Base-by-base conservation (phyloP, 768 basidiomycete species). In the Trichaptum fuscoviolaceum region DNA sequence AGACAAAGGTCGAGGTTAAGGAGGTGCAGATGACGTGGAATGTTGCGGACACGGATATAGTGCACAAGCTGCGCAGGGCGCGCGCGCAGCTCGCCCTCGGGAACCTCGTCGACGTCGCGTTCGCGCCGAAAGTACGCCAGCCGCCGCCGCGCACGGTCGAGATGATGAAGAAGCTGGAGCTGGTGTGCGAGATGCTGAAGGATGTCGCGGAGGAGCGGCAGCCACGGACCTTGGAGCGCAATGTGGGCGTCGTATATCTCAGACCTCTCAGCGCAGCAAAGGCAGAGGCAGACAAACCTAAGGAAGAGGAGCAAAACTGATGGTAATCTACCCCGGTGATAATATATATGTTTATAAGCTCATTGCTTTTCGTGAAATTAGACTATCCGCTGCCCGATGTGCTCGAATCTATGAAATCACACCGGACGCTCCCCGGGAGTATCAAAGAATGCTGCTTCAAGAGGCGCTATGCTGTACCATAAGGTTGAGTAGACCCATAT, bases 11-110 rank as follows among this genome's bases (percentile, higher is more conserved):
- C 67, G 77, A 76, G 68, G 72, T 77, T 64, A 93, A 92, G 78
- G 88, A 91, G 77, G 78, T 92, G 5, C 88, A 90, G 75, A 72
- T 94, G 60, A 85, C 87, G 15, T 94, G 91, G 90, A 80, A 79
- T 1, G 83, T 87, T 15, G 84, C 78, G 7, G 69, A 73, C 34
- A 84, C 81, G 7, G 93, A 95, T 71, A 71, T 88, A 23, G 79
- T 79, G 42, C 88, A 89, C 75, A 93, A 92, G 74, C 67, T 93
- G 35, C 79, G 77, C 64, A 88, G 87, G 74, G 83, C 82, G 24
- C 75, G 79, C 63, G 78, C 81, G 63, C 83, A 88, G 52, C 75
- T 95, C 65, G 83, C 83, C 70, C 85, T 85, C 69, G 90, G 89
- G 0, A 75, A 78, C 35, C 77, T 82, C 9, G 84, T 93, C 66